These are phyloP conservation scores for Talaromyces sp. DNA, from an alignment of 2,329 filamentous ascomycete species.

Conservation along the genomic window DNA sequence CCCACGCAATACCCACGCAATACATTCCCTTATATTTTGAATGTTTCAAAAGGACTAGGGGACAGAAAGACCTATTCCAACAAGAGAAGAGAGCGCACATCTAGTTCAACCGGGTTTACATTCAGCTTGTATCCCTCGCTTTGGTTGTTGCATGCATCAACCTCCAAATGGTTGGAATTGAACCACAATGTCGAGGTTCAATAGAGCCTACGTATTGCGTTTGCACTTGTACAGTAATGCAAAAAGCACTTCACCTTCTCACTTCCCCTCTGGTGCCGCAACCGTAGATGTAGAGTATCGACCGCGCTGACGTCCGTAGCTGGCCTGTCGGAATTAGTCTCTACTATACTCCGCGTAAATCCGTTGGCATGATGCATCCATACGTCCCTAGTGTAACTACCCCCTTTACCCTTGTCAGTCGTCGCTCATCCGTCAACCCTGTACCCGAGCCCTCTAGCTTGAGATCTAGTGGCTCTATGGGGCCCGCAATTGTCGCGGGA, in stretches of 20 bases:
- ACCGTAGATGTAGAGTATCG: not conserved
- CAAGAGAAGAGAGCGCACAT: conserved; percentile 1
- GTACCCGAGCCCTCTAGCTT: conserved; percentile 4
- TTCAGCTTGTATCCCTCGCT: conserved; percentile 16
- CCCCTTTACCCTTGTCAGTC: not conserved
- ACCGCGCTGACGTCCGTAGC: not conserved
- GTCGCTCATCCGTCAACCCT: not conserved
- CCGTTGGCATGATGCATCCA: not conserved
- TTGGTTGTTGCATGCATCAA: conserved; percentile 3
- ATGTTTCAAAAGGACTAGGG: not conserved
- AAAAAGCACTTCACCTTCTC: not conserved
- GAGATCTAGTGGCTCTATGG: conserved; percentile 1
- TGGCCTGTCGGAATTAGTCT: not conserved
- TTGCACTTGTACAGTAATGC: not conserved
- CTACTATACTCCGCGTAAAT: not conserved
- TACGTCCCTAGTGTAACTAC: not conserved
- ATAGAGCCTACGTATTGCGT: not conserved
- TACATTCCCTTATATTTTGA: not conserved
- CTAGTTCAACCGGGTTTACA: not conserved
- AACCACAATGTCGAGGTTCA: not conserved
- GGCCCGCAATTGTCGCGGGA: not conserved
- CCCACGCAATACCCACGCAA: not conserved
- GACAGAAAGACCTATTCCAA: not conserved
- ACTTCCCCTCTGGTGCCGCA: not conserved
- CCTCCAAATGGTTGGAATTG: not conserved